Evolutionary conservation across 2,329 filamentous ascomycete genomes (phyloP), one percentile per base, ranked within the genome.

Genomic region (Penicillium sp.): DNA sequence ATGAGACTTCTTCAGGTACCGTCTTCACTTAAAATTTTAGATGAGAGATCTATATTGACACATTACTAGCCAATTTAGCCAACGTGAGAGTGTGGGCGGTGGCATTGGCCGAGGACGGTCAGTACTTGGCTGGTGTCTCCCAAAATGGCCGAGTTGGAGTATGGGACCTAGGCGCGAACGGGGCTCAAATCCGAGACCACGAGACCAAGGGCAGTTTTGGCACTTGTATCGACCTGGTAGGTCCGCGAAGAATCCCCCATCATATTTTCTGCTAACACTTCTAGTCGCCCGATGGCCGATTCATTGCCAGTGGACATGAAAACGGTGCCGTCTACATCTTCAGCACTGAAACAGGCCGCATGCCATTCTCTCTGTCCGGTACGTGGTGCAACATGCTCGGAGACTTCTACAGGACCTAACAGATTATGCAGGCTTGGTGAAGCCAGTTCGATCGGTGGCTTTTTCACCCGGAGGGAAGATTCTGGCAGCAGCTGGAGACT

Each of bases 171-270:
- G 69, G 78, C 49, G 81, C 77, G 13, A 76, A 79, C 37, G 74
- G 74, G 4, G 80, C 84, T 37, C 90, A 90, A 75, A 87, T 95
- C 59, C 83, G 87, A 50, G 87, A 93, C 68, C 96, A 95, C 70
- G 92, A 96, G 78, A 97, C 93, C 1, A 91, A 93, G 65, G 92
- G 92, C 14, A 93, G 89, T 74, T 98, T 97, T 77, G 93, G 92
- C 37, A 86, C 95, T 78, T 90, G 89, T 68, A 87, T 99, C 59
- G 93, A 95, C 72, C 76, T 98, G 72, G 84, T 87, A 76, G 57
- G 75, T 63, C 29, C 11, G 57, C 31, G 29, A 46, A 16, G 22
- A 43, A 9, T 27, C 1, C 16, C 16, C 24, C 14, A 29, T 14
- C 29, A 10, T 31, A 27, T 26, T 10, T 1, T 47, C 19, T 47